Percentiles rank a stretch among this genome's conserved stretches.
Evolutionary conservation across 352 stramenopile species (phyloP).

Genomic region (Phytophthora syringae): DNA sequence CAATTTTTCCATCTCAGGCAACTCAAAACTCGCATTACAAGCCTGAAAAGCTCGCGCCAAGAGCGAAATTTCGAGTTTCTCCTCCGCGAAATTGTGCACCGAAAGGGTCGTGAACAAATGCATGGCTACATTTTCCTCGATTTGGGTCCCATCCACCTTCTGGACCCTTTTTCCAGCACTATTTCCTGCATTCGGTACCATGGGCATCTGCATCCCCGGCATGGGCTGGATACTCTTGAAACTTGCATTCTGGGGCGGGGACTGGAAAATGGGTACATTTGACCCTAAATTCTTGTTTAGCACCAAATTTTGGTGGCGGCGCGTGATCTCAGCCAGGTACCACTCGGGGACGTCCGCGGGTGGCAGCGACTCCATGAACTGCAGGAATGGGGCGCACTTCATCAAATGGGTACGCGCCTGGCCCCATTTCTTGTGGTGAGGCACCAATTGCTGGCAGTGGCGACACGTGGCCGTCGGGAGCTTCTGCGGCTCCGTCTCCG

Average conservation of each 20-base stretch:
- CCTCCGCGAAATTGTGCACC: slow-evolving; percentile 23
- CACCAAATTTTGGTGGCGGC: slow-evolving; percentile 28
- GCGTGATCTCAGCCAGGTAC: slow-evolving; percentile 52
- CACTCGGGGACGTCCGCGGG: slow-evolving; percentile 51
- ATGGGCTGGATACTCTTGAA: slow-evolving; percentile 31
- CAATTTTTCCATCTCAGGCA: slow-evolving; percentile 28
- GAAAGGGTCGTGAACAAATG: slow-evolving; percentile 39
- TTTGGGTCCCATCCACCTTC: slow-evolving; percentile 8
- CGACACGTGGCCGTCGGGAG: slow-evolving; percentile 46
- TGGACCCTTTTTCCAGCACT: neutral
- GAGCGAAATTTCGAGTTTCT: slow-evolving; percentile 13
- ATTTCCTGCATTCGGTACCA: neutral
- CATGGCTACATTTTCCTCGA: slow-evolving; percentile 44
- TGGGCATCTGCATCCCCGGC: slow-evolving; percentile 2
- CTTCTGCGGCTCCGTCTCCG: slow-evolving; percentile 54
- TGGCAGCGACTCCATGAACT: slow-evolving; percentile 36
- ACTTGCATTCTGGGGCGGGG: neutral
- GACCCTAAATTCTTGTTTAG: neutral
- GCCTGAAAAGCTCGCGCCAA: slow-evolving; percentile 21
- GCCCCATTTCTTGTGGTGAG: slow-evolving; percentile 71
- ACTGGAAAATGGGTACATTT: slow-evolving; percentile 12
- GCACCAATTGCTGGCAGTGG: slow-evolving; percentile 51
- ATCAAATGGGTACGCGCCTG: slow-evolving; percentile 64
- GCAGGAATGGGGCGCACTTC: slow-evolving; percentile 59
- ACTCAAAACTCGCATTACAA: neutral